A percentile compares a stretch with the other conserved stretches of the same genome.
phyloP scores from a whole-genome alignment of 495 filamentous ascomycete species.

The Xylaria venustula region DNA sequence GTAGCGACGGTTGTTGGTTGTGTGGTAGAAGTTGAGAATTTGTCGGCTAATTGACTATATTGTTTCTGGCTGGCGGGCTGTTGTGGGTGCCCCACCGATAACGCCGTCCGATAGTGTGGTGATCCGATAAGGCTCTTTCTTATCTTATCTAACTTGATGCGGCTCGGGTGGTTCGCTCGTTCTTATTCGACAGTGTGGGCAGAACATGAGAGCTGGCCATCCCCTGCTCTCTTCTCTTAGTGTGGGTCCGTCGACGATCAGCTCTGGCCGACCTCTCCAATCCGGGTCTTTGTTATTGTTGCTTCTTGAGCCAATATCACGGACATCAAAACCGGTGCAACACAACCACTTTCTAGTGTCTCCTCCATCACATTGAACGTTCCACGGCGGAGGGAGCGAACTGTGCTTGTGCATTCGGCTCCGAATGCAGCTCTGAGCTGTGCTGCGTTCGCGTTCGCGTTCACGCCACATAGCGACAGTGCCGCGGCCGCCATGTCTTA shows the following conservation, averaged over 20 bases:
- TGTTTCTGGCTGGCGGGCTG: constrained; percentile 1
- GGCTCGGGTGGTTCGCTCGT: constrained; percentile 2
- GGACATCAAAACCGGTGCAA: constrained; percentile 1
- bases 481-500: background rate
- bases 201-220: no score
- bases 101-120: background rate
- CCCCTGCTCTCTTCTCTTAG: no score
- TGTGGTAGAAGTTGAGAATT: constrained; percentile 10
- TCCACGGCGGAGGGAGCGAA: constrained; percentile 31
- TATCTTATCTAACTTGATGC: background rate
- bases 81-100: background rate
- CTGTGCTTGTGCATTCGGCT: background rate
- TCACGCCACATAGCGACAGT: background rate
- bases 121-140: constrained; percentile 4
- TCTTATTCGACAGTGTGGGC: no score
- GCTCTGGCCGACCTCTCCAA: background rate
- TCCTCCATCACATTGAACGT: background rate
- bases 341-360: background rate
- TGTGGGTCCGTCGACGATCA: background rate
- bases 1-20: constrained; percentile 28
- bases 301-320: background rate
- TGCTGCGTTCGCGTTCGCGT: background rate
- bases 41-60: background rate
- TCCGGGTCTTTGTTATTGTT: constrained; percentile 8
- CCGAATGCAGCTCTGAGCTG: no score